These are phyloP conservation scores for Lactarius deliciosus DNA, from an alignment of 768 basidiomycete genomes.

Conservation along the genomic window DNA sequence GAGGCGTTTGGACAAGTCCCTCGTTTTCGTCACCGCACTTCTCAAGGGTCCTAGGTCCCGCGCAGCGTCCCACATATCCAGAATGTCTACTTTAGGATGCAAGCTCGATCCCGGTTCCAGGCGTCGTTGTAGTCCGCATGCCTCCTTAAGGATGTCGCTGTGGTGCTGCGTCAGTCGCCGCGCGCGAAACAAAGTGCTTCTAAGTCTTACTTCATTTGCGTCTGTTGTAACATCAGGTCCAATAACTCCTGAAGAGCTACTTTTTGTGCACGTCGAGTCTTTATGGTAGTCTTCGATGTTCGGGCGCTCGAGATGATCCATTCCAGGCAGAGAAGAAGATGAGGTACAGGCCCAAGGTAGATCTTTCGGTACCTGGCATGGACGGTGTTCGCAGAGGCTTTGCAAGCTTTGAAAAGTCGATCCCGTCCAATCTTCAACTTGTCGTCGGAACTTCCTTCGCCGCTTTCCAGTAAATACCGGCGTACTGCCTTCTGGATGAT, in stretches of 20 bases:
- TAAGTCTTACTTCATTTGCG: conserved; percentile 1
- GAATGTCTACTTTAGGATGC: background rate
- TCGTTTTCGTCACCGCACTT: conserved; percentile 13
- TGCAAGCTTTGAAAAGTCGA: conserved; percentile 16
- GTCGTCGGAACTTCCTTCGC: background rate
- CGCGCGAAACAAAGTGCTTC: background rate
- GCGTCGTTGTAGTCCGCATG: background rate
- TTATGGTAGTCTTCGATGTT: conserved; percentile 1
- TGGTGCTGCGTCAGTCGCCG: background rate
- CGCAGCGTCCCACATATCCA: conserved; percentile 1
- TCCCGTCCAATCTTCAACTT: conserved; percentile 1
- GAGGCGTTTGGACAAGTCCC: conserved; percentile 1
- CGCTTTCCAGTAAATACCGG: background rate
- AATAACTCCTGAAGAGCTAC: conserved; percentile 9
- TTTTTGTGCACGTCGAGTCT: background rate
- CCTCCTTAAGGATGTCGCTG: conserved; percentile 11
- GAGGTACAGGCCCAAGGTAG: conserved; percentile 23
- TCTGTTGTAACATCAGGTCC: conserved; percentile 3
- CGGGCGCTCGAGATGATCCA: conserved; percentile 1
- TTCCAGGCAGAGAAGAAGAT: conserved; percentile 23
- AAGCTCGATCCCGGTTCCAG: conserved; percentile 4
- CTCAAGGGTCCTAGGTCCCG: conserved; percentile 9
- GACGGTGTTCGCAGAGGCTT: conserved; percentile 1
- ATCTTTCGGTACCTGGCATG: conserved; percentile 15
- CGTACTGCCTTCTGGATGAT: conserved; percentile 18